These are phyloP conservation scores for Calycina herbarum DNA, from an alignment of 2,329 filamentous ascomycete species.

Conservation along the genomic window DNA sequence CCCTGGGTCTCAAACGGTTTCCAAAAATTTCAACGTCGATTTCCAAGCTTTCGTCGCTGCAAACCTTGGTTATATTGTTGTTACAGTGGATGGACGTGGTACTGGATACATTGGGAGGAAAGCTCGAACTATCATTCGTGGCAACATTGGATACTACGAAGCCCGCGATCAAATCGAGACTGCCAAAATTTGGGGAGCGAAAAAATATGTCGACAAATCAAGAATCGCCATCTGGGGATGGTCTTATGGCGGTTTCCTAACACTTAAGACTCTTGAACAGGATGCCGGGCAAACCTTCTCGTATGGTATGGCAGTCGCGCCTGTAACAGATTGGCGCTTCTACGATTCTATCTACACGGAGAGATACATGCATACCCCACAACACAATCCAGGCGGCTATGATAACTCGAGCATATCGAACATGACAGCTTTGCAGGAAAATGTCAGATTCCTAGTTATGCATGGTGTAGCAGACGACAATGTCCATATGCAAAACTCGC, in stretches of 20 bases:
- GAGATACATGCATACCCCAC: slow-evolving; percentile 94
- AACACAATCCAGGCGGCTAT: slow-evolving; percentile 79
- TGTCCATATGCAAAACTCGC: slow-evolving; percentile 93
- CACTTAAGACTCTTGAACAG: slow-evolving; percentile 89
- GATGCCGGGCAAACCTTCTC: slow-evolving; percentile 88
- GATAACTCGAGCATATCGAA: slow-evolving; percentile 72
- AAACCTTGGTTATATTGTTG: slow-evolving; percentile 84
- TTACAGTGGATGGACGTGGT: slow-evolving; percentile 90
- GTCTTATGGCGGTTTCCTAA: slow-evolving; percentile 95
- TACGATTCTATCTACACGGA: slow-evolving; percentile 96
- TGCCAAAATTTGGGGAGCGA: slow-evolving; percentile 78
- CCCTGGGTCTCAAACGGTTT: slow-evolving; percentile 86
- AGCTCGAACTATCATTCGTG: slow-evolving; percentile 78
- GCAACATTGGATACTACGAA: slow-evolving; percentile 82
- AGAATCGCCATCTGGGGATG: slow-evolving; percentile 96
- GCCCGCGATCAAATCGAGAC: slow-evolving; percentile 88
- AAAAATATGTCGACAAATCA: slow-evolving; percentile 77
- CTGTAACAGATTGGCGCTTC: slow-evolving; percentile 96
- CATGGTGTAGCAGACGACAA: slow-evolving; percentile 97
- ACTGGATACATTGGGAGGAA: slow-evolving; percentile 88
- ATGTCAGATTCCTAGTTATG: slow-evolving; percentile 90
- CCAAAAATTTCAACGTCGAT: slow-evolving; percentile 77
- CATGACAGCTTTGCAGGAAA: slow-evolving; percentile 68
- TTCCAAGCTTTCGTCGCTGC: slow-evolving; percentile 90
- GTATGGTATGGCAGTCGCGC: slow-evolving; percentile 97